These are phyloP conservation scores for Gleditsia sinensis DNA, from an alignment of 306 rosid genomes.

Conservation along the genomic window DNA sequence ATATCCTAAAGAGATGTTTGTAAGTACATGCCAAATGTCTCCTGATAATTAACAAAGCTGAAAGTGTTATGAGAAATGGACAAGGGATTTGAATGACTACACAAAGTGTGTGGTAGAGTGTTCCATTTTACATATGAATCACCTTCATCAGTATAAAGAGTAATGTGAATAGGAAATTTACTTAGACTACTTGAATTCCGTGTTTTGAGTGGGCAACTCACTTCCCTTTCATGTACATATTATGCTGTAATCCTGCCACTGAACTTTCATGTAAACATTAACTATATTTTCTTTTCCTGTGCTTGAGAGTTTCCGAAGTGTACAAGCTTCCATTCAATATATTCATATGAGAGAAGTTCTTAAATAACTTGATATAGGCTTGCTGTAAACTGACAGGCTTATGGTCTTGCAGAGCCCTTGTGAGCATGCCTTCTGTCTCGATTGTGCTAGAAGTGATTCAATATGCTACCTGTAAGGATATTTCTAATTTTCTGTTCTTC, in stretches of 20 bases:
- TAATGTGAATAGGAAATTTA: not conserved
- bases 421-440: slow-evolving; percentile 83
- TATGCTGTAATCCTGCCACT: not conserved
- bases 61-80: not conserved
- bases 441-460: slow-evolving; percentile 95
- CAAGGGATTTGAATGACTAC: not conserved
- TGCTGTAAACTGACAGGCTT: slow-evolving; percentile 20
- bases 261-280: not conserved
- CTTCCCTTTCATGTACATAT: not conserved
- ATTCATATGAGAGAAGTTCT: not conserved
- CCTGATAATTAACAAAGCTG: not conserved
- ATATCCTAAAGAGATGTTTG: not conserved
- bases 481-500: slow-evolving; percentile 35
- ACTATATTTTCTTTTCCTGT: not conserved
- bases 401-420: slow-evolving; percentile 89
- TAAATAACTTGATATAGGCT: not conserved
- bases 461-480: slow-evolving; percentile 89
- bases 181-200: not conserved
- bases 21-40: too few species aligned
- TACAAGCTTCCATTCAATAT: not conserved
- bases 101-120: not conserved
- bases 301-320: not conserved
- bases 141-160: not conserved
- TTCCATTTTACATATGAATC: not conserved
- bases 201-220: not conserved